Base-by-base conservation (phyloP, 169 alveolate genomes). In the Perkinsus olseni region DNA sequence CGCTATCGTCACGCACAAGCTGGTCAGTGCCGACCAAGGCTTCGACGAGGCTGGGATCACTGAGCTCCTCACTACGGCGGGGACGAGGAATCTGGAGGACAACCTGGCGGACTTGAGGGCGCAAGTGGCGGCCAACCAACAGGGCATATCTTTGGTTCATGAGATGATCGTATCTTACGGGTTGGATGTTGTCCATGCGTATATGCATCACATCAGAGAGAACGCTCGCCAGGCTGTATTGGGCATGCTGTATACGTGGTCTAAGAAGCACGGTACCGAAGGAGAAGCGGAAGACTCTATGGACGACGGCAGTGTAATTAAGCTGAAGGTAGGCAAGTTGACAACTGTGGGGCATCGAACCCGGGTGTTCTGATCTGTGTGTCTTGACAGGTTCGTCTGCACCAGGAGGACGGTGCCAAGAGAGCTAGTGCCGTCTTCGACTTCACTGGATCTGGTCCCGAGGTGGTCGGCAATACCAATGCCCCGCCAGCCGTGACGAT, bases 261-360 rank as follows among this genome's bases (percentile, higher is more conserved):
- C 96, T 6, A 17, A 48, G 1, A 82, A 93, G 91, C 74, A 93
- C 62, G 94, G 93, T 11, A 39, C 92, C 93, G 50, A 93, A 8
- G 95, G 94, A 90, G 91, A 93, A n/a, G 96, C 96, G 62, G 48
- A 50, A 24, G 98, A 97, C 50, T 96, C 93, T 62, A 96, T 97
- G 97, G 98, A 97, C 94, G 98, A 96, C 93, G 98, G 98, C 39
- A 93, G 97, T n/a, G 92, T 40, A 21, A 96, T 97, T 3, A 21
- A 92, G 36, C 94, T 97, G 50, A 50, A 93, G 38, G 91, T 96
- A 24, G 95, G 11, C 11, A 40, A 40, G 11, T 6, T 40, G 50
- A 40, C 50, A 40, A 11, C 50, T 40, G 50, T 40, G 50, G 50
- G n/a, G 96, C n/a, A 94, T 97, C 40, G 96, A 96, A 92, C 36